Evolutionary conservation across 2,329 filamentous ascomycete species (phyloP).

Genomic region (Chlorencoelia australis): DNA sequence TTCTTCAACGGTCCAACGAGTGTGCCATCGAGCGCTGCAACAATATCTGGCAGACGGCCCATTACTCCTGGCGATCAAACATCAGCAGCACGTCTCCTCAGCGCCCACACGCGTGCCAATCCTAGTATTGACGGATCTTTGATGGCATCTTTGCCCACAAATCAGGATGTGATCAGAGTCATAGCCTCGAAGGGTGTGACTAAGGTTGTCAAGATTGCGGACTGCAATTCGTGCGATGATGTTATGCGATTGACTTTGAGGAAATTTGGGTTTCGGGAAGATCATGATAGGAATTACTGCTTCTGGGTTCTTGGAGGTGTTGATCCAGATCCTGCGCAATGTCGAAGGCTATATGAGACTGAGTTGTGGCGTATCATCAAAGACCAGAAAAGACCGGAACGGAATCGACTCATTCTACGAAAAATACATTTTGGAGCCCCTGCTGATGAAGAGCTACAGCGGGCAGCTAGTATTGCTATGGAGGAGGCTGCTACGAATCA

Average conservation of each 20-base stretch:
- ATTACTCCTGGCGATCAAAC: slow-evolving; percentile 52
- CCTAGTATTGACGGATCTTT: slow-evolving; percentile 79
- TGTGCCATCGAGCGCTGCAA: slow-evolving; percentile 39
- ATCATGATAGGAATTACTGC: slow-evolving; percentile 90
- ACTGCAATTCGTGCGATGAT: slow-evolving; percentile 84
- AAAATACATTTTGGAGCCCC: slow-evolving; percentile 91
- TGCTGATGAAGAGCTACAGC: slow-evolving; percentile 73
- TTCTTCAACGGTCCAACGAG: slow-evolving; percentile 44
- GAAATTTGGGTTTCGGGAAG: slow-evolving; percentile 80
- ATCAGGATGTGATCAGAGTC: slow-evolving; percentile 83
- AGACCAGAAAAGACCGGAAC: slow-evolving; percentile 72
- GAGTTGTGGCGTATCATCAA: slow-evolving; percentile 89
- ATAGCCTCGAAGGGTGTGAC: slow-evolving; percentile 88
- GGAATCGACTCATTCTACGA: slow-evolving; percentile 80
- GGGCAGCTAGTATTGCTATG: slow-evolving; percentile 79
- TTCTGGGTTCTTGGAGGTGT: slow-evolving; percentile 87
- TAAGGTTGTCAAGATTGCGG: slow-evolving; percentile 87
- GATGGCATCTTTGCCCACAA: slow-evolving; percentile 74
- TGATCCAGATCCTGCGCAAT: slow-evolving; percentile 72
- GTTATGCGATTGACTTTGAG: slow-evolving; percentile 82
- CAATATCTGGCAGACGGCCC: slow-evolving; percentile 42
- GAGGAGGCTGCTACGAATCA: slow-evolving; percentile 75
- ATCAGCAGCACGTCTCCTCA: slow-evolving; percentile 51
- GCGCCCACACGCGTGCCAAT: slow-evolving; percentile 65
- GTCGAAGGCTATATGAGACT: slow-evolving; percentile 71